A percentile compares a stretch with the other conserved stretches of the same genome.
Conservation (phyloP, 2,329 filamentous ascomycete genomes). For the Xylaria hypoxylon region DNA sequence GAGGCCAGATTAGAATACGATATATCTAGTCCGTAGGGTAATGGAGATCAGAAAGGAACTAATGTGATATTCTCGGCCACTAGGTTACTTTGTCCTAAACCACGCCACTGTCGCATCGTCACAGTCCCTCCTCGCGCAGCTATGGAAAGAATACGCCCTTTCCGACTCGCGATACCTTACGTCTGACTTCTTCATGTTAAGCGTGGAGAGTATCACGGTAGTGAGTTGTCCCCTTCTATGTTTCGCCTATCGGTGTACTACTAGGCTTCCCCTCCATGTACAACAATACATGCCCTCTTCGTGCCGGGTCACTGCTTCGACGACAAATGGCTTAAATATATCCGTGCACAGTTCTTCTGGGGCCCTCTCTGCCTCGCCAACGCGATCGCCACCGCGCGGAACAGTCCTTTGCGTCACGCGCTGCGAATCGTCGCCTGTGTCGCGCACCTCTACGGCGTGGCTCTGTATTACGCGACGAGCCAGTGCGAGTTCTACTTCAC, state of each 20-base stretch:
- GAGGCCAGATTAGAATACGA: neutral
- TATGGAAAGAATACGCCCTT: conserved; percentile 93
- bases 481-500: conserved; percentile 59
- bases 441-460: conserved; percentile 71
- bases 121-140: conserved; percentile 81
- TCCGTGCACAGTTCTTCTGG: conserved; percentile 61
- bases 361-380: conserved; percentile 68
- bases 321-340: neutral
- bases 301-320: neutral
- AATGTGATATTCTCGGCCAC: neutral
- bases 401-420: conserved; percentile 61
- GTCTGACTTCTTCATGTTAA: conserved; percentile 85
- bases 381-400: conserved; percentile 58
- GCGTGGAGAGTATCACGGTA: conserved; percentile 84
- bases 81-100: conserved; percentile 81
- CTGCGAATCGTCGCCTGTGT: conserved; percentile 64
- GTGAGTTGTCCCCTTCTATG: conserved; percentile 57
- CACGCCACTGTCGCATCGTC: conserved; percentile 73
- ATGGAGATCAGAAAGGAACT: neutral
- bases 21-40: neutral
- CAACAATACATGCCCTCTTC: neutral
- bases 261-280: neutral
- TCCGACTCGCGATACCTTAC: conserved; percentile 90
- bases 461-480: conserved; percentile 71
- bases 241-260: neutral